Conservation (phyloP, 306 rosid species). For the Coriaria nepalensis region DNA sequence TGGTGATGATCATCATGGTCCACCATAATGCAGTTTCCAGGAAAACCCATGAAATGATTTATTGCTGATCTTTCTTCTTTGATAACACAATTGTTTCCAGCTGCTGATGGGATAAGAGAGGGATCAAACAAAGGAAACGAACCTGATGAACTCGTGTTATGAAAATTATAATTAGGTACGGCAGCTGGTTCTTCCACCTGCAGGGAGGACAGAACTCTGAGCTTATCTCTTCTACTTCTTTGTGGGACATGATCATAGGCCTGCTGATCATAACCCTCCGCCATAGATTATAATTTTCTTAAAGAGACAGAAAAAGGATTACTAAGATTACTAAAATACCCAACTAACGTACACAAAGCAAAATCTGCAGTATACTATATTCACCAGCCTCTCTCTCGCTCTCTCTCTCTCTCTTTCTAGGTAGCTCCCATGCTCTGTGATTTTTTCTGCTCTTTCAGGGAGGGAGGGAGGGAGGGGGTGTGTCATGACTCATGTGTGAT, state of each 20-base stretch:
- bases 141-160: not conserved
- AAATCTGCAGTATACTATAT: not conserved
- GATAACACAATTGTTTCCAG: not conserved
- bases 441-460: not conserved
- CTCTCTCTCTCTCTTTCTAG: not conserved
- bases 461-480: not conserved
- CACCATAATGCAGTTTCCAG: conserved; percentile 17
- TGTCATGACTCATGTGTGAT: too few species aligned
- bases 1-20: too few species aligned
- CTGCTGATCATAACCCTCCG: conserved; percentile 41
- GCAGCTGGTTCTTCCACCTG: conserved; percentile 9
- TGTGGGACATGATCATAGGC: conserved; percentile 62
- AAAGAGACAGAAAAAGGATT: not conserved
- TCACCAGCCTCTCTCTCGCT: conserved; percentile 10
- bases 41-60: conserved; percentile 35
- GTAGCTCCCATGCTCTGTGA: not conserved
- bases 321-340: not conserved
- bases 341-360: too few species aligned
- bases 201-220: conserved; percentile 25
- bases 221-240: conserved; percentile 75
- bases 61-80: conserved; percentile 20
- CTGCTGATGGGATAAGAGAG: conserved; percentile 1
- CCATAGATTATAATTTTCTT: conserved; percentile 26
- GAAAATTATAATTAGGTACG: conserved; percentile 14
- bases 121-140: conserved; percentile 38